Base-by-base conservation (phyloP, 208 protist species). In the Trichomonas vaginalis region DNA sequence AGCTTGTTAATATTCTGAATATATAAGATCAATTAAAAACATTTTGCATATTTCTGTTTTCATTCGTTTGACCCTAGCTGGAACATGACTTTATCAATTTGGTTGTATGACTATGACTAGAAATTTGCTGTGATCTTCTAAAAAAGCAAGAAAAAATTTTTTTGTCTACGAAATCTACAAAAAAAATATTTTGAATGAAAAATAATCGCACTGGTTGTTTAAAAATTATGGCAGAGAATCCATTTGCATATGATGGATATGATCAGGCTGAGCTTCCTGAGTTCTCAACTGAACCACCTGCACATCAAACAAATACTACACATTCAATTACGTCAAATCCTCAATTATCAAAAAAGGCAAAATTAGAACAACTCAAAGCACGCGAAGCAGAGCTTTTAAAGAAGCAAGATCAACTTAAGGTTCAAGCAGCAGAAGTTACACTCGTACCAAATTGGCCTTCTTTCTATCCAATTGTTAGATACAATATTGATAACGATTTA, bases 281-380 rank as follows among this genome's bases (percentile, higher is more conserved):
- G 21, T 70, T 70, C 56, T 12, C 17, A 27, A 2, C 4, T 12
- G 21, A 12, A 15, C 8, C 15, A 56, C 8, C 8, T 21, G 9
- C 62, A 37, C 3, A 37, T 17, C 27, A 21, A 42, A 0, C 35
- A 12, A 6, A 21, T 23, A 17, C 79, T 42, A 42, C n/a, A 4
- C 12, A 83, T 40, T 42, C 27, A 83, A 35, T 40, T 83, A 83
- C 79, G 2, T 35, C 79, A 83, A 40, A 40, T 42, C 14, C 17
- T 37, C 2, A 21, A 12, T 35, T 42, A 37, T 35, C 79, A 32
- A 83, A 83, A 32, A 83, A 42, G n/a, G 27, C 86, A 48, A 92
- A 92, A 92, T 51, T 92, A 15, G 86, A 92, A 92, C 86, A 92
- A 92, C 45, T 92, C 8, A 42, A 45, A 40, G 86, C 86, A 40